phyloP scores from a whole-genome alignment of 371 early-diverging fungal genomes.

The Paraphysoderma sedebokerense region DNA sequence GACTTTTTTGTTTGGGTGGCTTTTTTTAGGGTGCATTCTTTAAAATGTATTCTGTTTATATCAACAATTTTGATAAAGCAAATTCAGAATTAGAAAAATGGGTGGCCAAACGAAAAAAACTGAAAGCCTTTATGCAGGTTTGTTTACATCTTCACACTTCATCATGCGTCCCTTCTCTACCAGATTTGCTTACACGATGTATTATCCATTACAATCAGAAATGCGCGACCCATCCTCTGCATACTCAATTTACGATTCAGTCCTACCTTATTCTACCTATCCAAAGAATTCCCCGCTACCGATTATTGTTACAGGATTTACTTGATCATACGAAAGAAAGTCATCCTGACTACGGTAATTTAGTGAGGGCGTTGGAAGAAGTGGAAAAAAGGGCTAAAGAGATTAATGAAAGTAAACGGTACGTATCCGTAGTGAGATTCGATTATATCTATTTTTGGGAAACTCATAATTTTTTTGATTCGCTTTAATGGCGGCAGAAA shows the following conservation, averaged over 20 bases:
- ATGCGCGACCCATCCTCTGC: slow-evolving; percentile 24
- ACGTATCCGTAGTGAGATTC: too few relatives aligned
- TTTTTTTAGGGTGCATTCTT: slow-evolving; percentile 31
- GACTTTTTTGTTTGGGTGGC: background rate
- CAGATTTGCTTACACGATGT: background rate
- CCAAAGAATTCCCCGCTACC: slow-evolving; percentile 64
- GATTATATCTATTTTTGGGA: too few relatives aligned
- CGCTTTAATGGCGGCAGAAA: too few relatives aligned
- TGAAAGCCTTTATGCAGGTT: background rate
- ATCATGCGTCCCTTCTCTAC: background rate
- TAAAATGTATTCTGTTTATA: slow-evolving; percentile 50
- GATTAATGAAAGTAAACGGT: slow-evolving; percentile 52
- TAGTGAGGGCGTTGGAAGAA: slow-evolving; percentile 32
- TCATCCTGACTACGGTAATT: slow-evolving; percentile 39
- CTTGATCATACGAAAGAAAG: slow-evolving; percentile 31
- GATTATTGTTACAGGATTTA: slow-evolving; percentile 46
- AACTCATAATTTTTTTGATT: too few relatives aligned
- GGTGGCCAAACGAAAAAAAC: background rate
- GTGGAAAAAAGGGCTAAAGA: slow-evolving; percentile 38
- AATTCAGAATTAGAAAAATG: background rate
- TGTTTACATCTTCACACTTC: background rate
- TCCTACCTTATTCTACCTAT: slow-evolving; percentile 60
- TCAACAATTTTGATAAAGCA: slow-evolving; percentile 57
- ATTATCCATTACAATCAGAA: background rate
- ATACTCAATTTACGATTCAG: slow-evolving; percentile 41